phyloP scores from a whole-genome alignment of 2,329 filamentous ascomycete genomes.

The Elsinoe ampelina region DNA sequence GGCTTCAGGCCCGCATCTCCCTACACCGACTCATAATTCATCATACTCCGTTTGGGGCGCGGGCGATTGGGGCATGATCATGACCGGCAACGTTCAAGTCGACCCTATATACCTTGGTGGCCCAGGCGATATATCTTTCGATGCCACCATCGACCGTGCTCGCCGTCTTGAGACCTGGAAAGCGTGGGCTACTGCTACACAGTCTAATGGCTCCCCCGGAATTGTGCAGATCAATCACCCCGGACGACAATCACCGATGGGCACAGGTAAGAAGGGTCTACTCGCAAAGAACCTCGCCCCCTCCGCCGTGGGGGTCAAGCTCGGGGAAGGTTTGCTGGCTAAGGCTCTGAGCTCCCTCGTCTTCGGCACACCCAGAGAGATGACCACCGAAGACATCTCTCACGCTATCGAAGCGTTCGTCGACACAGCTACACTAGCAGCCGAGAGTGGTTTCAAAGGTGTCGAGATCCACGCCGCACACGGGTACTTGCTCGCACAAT shows the following conservation, averaged over 20 bases:
- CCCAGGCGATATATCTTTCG: slow-evolving; percentile 29
- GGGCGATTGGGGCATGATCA: slow-evolving; percentile 44
- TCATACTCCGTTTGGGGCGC: slow-evolving; percentile 29
- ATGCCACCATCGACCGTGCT: neutral
- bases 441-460: slow-evolving; percentile 44
- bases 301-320: slow-evolving; percentile 34
- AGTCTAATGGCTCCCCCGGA: slow-evolving; percentile 24
- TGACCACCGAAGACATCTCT: slow-evolving; percentile 47
- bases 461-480: slow-evolving; percentile 46
- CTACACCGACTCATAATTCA: neutral
- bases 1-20: slow-evolving; percentile 18
- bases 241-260: slow-evolving; percentile 36
- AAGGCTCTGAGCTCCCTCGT: slow-evolving; percentile 4
- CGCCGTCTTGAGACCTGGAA: slow-evolving; percentile 23
- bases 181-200: slow-evolving; percentile 13
- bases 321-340: slow-evolving; percentile 26
- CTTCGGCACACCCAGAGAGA: slow-evolving; percentile 48
- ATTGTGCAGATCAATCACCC: slow-evolving; percentile 43
- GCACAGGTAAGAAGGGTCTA: slow-evolving; percentile 30
- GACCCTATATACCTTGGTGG: slow-evolving; percentile 12
- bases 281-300: slow-evolving; percentile 37
- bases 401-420: slow-evolving; percentile 46
- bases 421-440: slow-evolving; percentile 41
- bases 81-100: slow-evolving; percentile 40
- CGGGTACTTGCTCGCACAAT: slow-evolving; percentile 41